A percentile compares a stretch with the other conserved stretches of the same genome.
These are phyloP conservation scores for Fusarium tuaranense DNA, from an alignment of 2,329 filamentous ascomycete species.

Conservation along the genomic window DNA sequence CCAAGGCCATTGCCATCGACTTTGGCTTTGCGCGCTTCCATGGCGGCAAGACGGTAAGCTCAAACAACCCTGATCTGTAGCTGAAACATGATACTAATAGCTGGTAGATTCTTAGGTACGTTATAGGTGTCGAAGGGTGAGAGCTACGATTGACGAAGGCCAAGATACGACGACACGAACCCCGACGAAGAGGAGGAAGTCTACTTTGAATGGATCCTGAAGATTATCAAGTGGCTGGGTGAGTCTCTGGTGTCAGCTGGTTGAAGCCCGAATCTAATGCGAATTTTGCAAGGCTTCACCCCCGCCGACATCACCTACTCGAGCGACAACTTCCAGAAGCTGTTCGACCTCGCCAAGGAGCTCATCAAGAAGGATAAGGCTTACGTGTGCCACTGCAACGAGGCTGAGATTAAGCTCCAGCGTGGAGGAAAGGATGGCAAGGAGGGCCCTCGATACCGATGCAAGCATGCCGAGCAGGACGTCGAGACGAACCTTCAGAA, in stretches of 20 bases:
- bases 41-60: slow-evolving; percentile 69
- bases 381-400: slow-evolving; percentile 91
- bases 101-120: slow-evolving; percentile 47
- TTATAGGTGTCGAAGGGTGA: background rate
- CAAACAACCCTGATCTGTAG: background rate
- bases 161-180: slow-evolving; percentile 93
- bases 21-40: slow-evolving; percentile 93
- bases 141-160: slow-evolving; percentile 17
- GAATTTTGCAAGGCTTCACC: slow-evolving; percentile 66
- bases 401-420: slow-evolving; percentile 87
- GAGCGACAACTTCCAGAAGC: slow-evolving; percentile 87
- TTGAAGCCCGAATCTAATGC: background rate
- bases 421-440: slow-evolving; percentile 80
- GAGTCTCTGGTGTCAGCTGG: slow-evolving; percentile 10
- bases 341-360: slow-evolving; percentile 91
- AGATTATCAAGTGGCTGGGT: slow-evolving; percentile 83
- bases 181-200: slow-evolving; percentile 92
- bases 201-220: slow-evolving; percentile 89
- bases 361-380: slow-evolving; percentile 77
- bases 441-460: slow-evolving; percentile 77
- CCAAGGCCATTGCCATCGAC: slow-evolving; percentile 95
- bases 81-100: slow-evolving; percentile 22
- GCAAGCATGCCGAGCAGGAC: slow-evolving; percentile 80
- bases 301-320: slow-evolving; percentile 86
- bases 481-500: slow-evolving; percentile 82